Base-by-base conservation (phyloP, 352 stramenopile genomes). In the Globisporangium yorkense region DNA sequence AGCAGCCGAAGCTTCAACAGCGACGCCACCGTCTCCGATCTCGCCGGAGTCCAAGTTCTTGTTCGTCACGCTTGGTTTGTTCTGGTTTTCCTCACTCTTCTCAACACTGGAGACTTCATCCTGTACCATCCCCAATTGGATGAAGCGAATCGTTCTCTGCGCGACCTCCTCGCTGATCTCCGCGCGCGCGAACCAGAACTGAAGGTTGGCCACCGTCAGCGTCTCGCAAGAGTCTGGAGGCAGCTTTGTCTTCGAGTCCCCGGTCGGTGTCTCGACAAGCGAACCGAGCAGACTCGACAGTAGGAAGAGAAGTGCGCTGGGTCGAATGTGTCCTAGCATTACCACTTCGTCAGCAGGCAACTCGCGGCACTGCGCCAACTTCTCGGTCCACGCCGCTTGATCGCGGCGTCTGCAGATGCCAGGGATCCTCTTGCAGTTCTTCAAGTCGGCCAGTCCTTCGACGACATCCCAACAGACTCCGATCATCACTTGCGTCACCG, bases 391-490 rank as follows among this genome's bases (percentile, higher is more conserved):
- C 16, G 41, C 21, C 41, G 5, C n/a, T 15, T 15, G 20, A n/a
- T 29, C 0, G 20, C 20, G 7, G 20, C 20, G 44, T 33, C 44
- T 49, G 6, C 6, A 49, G n/a, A 16, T 13, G 4, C 13, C 51
- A 12, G 41, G 41, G n/a, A 46, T 46, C 16, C n/a, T 7, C 41
- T 46, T 46, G 16, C 41, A 46, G 41, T 16, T 21, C 41, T 46
- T 20, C 41, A 46, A 46, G 41, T 20, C 41, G 3, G 41, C 1
- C 41, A 46, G 41, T 16, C 15, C 16, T 20, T 20, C 41, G 41
- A 24, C 41, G 31, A 70, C 24, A 10, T 35, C 43, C 44, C 55
- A 81, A 1, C 52, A 1, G 35, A 70, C 55, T 20, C 72, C 83
- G 0, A 20, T 7, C 18, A 67, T 2, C 24, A 77, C 74, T 16